Evolutionary conservation across 2,329 filamentous ascomycete genomes (phyloP).

Genomic region (Trichoderma arundinaceum): DNA sequence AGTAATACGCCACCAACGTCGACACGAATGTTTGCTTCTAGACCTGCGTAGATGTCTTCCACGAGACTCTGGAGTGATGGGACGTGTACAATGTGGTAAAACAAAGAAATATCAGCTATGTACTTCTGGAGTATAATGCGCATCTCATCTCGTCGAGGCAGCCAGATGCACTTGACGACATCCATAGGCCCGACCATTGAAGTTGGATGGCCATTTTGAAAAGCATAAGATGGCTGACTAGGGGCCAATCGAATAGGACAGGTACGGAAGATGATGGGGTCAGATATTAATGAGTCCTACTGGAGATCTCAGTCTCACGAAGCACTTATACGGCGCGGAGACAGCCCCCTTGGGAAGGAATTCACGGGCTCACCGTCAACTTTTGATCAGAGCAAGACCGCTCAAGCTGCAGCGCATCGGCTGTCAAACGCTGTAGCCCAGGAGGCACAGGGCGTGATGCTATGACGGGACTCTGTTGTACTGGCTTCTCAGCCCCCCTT

Average conservation of each 20-base stretch:
- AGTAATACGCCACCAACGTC: conserved; percentile 40
- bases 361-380: conserved; percentile 39
- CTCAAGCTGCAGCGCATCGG: conserved; percentile 45
- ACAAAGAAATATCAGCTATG: conserved; percentile 40
- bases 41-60: conserved; percentile 41
- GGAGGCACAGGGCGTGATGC: conserved; percentile 37
- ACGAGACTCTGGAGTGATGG: conserved; percentile 40
- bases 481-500: not conserved
- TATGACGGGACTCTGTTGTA: conserved; percentile 7
- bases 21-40: conserved; percentile 37
- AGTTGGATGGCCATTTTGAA: conserved; percentile 38
- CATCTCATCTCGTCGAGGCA: conserved; percentile 44
- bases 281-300: conserved; percentile 41
- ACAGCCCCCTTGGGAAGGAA: conserved; percentile 16
- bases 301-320: conserved; percentile 32
- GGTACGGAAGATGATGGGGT: conserved; percentile 43
- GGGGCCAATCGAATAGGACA: conserved; percentile 44
- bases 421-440: conserved; percentile 43
- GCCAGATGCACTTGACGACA: conserved; percentile 44
- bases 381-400: conserved; percentile 42
- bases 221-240: conserved; percentile 43
- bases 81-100: conserved; percentile 43
- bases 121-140: conserved; percentile 42
- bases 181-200: conserved; percentile 38
- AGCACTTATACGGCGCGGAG: conserved; percentile 17